Evolutionary conservation across 2,329 filamentous ascomycete species (phyloP), one percentile per base, ranked within the genome.

Genomic region (Dactylonectria macrodidyma): DNA sequence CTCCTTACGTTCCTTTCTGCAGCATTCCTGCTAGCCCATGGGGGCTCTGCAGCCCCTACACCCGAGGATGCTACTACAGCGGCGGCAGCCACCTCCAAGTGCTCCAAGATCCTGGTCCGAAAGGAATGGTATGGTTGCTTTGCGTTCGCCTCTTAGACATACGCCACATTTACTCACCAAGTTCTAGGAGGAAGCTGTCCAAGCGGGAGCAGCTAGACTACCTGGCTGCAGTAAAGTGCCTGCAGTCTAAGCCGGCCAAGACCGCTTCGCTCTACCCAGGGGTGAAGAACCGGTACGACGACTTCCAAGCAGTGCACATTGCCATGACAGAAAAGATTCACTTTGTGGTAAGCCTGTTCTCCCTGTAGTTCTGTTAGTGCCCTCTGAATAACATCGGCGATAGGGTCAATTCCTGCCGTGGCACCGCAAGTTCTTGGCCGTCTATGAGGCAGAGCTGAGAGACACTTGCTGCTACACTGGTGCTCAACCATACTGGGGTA

Each of bases 401-500:
- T n/a, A 61, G 59, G 59, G 59, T 54, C 59, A 61, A 22, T 61
- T 61, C n/a, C 59, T 61, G 22, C 59, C 59, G 9, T 61, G 59
- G 59, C 59, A 61, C 24, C 59, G 59, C 48, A 61, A 54, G 36
- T 61, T 61, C 48, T 46, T 61, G 10, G 59, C 59, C 9, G 12
- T 61, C 9, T 61, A 61, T 48, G 59, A 61, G 36, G 48, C 48
- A 46, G 59, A 61, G 48, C 26, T 61, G 48, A 26, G 59, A 46
- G 46, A 4, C 26, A 61, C 59, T 46, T 61, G 59, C 48, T 54
- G 14, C 10, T 61, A 61, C 36, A 54, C 59, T 9, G 59, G 59
- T 33, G 48, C 59, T 33, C 59, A 61, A 12, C 59, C 59, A 44
- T 61, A 61, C 36, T 61, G 59, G 59, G 48, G 59, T 54, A 61